A percentile compares a stretch with the other conserved stretches of the same genome.
These are phyloP conservation scores for Macrolepiota fuliginosa DNA, from an alignment of 768 basidiomycete genomes.

Conservation along the genomic window DNA sequence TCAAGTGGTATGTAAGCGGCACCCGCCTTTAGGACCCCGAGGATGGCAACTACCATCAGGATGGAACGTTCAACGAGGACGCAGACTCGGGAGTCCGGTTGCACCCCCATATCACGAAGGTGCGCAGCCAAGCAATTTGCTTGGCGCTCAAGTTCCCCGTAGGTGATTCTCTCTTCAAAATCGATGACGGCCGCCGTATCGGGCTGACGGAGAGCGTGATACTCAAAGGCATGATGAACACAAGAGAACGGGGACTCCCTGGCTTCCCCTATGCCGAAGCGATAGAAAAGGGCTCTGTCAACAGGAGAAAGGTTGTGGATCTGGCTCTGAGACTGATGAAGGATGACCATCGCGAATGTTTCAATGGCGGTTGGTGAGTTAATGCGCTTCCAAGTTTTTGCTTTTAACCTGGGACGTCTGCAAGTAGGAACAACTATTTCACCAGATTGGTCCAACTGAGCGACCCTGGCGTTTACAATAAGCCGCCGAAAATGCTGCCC, in stretches of 20 bases:
- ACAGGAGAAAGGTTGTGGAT: conserved; percentile 33
- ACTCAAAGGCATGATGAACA: conserved; percentile 56
- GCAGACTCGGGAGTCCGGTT: conserved; percentile 49
- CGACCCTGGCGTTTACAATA: conserved; percentile 19
- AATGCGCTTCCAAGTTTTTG: conserved; percentile 7
- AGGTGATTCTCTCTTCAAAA: conserved; percentile 45
- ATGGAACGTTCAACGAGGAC: conserved; percentile 55
- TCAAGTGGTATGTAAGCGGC: conserved; percentile 60
- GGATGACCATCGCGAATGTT: conserved; percentile 21
- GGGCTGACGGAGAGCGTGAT: conserved; percentile 39
- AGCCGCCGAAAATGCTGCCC: conserved; percentile 19
- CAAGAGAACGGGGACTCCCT: conserved; percentile 40
- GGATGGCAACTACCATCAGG: conserved; percentile 48
- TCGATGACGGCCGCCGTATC: conserved; percentile 49
- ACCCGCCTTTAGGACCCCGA: conserved; percentile 55
- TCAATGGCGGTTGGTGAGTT: conserved; percentile 10
- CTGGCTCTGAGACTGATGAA: conserved; percentile 18
- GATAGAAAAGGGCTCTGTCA: conserved; percentile 42
- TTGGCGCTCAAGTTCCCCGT: conserved; percentile 45
- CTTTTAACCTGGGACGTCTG: conserved; percentile 18
- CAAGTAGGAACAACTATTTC: conserved; percentile 14
- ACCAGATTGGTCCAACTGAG: conserved; percentile 14
- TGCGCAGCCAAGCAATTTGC: conserved; percentile 44
- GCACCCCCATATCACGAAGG: conserved; percentile 41
- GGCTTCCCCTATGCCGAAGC: conserved; percentile 41